Base-by-base conservation (phyloP, 176 grass and related monocot species). In the Bonia amplexicaulis region DNA sequence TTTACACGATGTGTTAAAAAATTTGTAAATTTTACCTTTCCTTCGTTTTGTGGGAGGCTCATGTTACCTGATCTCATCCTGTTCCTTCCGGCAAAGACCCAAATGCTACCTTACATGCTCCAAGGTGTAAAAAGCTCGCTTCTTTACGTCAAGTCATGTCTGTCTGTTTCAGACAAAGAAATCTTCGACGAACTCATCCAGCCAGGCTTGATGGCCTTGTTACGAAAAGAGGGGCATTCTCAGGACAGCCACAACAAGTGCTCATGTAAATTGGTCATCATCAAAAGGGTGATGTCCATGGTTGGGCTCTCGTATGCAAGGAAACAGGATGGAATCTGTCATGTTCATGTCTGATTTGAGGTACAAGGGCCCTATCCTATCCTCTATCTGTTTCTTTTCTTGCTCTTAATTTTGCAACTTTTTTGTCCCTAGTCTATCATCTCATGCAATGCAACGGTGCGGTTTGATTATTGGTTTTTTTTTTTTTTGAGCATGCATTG, bases 121-220 rank as follows among this genome's bases (percentile, higher is more conserved):
- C 31, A 76, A 58, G 15, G 73, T 13, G 52, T 12, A n/a, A 58
- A 76, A 76, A 17, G 51, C 9, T 57, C 1, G 10, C 29, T 54
- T 58, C 52, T 76, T 76, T 74, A 51, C 19, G 55, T 83, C 70
- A 49, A 52, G 42, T 74, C 57, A 49, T 84, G 71, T 29, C 71
- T 66, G 31, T 52, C 71, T 51, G n/a, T 76, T 65, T 51, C 5
- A 16, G 62, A 69, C 62, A 77, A 29, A 29, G 3, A 77, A 45
- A 85, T 84, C 81, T 48, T 65, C 12, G 42, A 54, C 46, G 58
- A 83, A 45, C 37, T 77, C 55, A 62, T 44, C 75, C 55, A 45
- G n/a, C 35, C 9, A 15, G 75, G 13, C n/a, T 26, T 6, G 47
- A 69, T 27, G 48, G 65, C 40, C 68, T 16, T 53, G 65, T 12